Conservation (phyloP, 176 grass and related monocot genomes). For the Avena sativa region DNA sequence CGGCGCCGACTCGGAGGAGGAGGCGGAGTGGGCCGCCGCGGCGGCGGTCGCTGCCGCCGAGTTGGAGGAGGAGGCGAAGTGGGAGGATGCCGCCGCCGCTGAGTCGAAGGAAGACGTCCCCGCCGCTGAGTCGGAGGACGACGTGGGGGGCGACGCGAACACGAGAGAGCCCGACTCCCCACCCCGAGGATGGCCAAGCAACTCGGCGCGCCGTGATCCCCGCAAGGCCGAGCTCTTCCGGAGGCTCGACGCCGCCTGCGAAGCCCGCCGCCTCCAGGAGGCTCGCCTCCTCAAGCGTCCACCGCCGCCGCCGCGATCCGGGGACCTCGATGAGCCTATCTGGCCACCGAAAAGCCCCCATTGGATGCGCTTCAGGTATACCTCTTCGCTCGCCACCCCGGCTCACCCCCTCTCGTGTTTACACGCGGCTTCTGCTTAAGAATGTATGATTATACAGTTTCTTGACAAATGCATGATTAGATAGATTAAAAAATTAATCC, state of each 20-base stretch:
- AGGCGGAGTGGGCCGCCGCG: too few species aligned
- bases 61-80: not conserved
- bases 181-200: not conserved
- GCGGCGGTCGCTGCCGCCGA: not conserved
- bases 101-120: not conserved
- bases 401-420: not conserved
- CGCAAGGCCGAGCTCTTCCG: conserved; percentile 33
- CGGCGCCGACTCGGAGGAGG: too few species aligned
- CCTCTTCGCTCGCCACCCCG: not conserved
- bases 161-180: not conserved
- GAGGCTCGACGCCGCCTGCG: not conserved
- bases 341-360: conserved; percentile 23
- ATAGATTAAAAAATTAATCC: not conserved
- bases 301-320: not conserved
- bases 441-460: not conserved
- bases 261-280: conserved; percentile 1
- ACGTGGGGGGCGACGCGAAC: not conserved
- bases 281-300: not conserved
- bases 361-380: conserved; percentile 35
- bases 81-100: not conserved
- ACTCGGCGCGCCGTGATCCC: conserved; percentile 15
- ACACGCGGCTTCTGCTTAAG: not conserved
- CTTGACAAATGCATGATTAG: not conserved
- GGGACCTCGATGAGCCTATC: not conserved
- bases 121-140: not conserved